Base-by-base conservation (phyloP, 306 rosid species). In the Lagenaria siceraria region DNA sequence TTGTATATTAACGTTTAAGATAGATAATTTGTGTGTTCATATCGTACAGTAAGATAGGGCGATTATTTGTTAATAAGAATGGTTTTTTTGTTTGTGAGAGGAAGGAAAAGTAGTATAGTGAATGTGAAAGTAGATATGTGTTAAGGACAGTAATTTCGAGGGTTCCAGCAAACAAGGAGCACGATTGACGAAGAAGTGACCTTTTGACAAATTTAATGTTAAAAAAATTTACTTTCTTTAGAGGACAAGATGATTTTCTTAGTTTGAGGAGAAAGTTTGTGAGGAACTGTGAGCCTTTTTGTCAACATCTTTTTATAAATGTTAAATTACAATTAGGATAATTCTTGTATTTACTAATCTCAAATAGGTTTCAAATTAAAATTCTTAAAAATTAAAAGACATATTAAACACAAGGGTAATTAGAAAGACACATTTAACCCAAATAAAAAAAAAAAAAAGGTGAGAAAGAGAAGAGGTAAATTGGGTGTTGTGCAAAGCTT, bases 111-210 rank as follows among this genome's bases (percentile, higher is more conserved):
- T 0, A 59, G 8, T 5, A 25, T 35, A 18, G 35, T 14, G 18
- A 62, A 62, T 13, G 22, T 17, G 18, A 31, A 62, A 62, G 24
- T 27, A 14, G 21, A 24, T 6, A 10, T n/a, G 15, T 18, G n/a
- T n/a, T n/a, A n/a, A n/a, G 7, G 10, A 29, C 10, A 29, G n/a
- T 61, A 61, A 63, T 17, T 63, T 58, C 33, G 0, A 0, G 3
- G 1, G 0, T 38, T 66, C 74, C 74, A n/a, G 91, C 88, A 88
- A 87, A 89, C 85, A 89, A 43, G 90, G 89, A 88, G 77, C 97
- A 81, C 96, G 59, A 81, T 74, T 63, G 69, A 52, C 56, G 75
- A 29, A 68, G 77, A 27, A 36, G 0, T 18, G 54, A 38, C 46
- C 66, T 82, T 80, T 64, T 13, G 22, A 25, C 14, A 71, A 48